Conservation (phyloP, 1,139 yeast species). For the Blastobotrys apis region DNA sequence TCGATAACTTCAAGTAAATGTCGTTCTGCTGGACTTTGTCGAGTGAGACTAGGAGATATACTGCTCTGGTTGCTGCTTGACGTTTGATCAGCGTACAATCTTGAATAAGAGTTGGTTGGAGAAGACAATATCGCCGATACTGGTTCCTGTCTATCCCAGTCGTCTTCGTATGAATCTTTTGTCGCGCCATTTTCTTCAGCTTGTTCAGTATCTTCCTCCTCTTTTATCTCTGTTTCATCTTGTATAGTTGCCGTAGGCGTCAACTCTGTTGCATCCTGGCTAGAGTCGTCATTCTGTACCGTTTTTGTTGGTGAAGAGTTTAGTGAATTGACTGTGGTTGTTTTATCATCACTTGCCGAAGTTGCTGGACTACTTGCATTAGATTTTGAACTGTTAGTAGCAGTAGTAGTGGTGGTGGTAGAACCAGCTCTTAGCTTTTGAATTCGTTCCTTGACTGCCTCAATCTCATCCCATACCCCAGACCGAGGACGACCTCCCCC, state of each 20-base stretch:
- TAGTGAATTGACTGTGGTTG: too few species aligned
- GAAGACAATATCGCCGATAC: conserved; percentile 10
- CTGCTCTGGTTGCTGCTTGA: not conserved
- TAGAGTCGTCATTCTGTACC: not conserved
- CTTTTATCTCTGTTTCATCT: not conserved
- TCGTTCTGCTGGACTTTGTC: conserved; percentile 27
- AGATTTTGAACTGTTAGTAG: not conserved
- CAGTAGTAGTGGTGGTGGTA: not conserved
- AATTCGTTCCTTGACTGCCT: conserved; percentile 17
- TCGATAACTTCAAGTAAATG: conserved; percentile 26
- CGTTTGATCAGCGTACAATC: not conserved
- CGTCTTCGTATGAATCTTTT: too few species aligned
- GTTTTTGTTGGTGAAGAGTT: not conserved
- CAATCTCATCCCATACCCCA: conserved; percentile 19
- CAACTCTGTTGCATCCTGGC: not conserved
- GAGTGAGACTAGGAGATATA: conserved; percentile 15
- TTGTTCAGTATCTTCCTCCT: not conserved
- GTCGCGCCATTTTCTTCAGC: not conserved
- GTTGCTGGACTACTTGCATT: not conserved
- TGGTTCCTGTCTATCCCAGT: conserved; percentile 12
- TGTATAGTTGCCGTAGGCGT: too few species aligned
- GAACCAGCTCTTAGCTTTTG: conserved; percentile 13
- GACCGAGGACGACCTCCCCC: conserved; percentile 5
- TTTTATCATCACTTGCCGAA: not conserved
- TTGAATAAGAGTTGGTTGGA: conserved; percentile 1